phyloP scores from a whole-genome alignment of 1,139 yeast genomes.

The Suhomyces wounanorum region DNA sequence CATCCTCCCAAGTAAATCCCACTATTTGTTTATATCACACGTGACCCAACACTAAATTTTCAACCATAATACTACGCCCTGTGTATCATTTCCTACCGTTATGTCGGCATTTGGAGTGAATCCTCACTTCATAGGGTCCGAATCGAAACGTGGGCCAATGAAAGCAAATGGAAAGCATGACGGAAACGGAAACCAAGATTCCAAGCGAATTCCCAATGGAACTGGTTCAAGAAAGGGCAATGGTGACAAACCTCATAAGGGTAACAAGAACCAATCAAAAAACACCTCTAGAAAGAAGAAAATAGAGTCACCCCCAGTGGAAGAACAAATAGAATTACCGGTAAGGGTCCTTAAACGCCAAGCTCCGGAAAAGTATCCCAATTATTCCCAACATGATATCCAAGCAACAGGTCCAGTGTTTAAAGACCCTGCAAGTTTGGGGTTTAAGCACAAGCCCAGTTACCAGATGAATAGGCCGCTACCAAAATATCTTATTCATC shows the following conservation, averaged over 20 bases:
- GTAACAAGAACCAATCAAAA: conserved; percentile 1
- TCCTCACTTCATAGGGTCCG: conserved; percentile 9
- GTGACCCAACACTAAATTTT: conserved; percentile 9
- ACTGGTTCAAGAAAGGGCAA: conserved; percentile 11
- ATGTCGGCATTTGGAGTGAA: conserved; percentile 15
- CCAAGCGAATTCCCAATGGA: conserved; percentile 21
- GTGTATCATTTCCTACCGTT: conserved; percentile 1
- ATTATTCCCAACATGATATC: conserved; percentile 25
- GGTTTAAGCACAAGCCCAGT: conserved; percentile 24
- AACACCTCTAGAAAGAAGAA: conserved; percentile 4
- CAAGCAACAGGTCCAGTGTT: conserved; percentile 32
- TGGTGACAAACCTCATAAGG: conserved; percentile 1
- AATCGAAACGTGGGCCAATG: conserved; percentile 5
- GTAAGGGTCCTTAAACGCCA: conserved; percentile 27
- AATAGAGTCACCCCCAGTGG: conserved; percentile 9
- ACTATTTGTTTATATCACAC: conserved; percentile 1
- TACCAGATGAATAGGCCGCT: conserved; percentile 27
- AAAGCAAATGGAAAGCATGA: conserved; percentile 8
- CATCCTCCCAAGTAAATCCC: too few relatives aligned
- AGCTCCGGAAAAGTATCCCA: conserved; percentile 24
- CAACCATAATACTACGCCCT: conserved; percentile 1
- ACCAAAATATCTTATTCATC: conserved; percentile 41
- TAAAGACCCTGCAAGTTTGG: conserved; percentile 30
- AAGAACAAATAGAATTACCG: conserved; percentile 22
- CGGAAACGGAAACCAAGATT: conserved; percentile 21